Evolutionary conservation across 306 rosid species (phyloP), one percentile per base, ranked within the genome.

Genomic region (Myrica gale): DNA sequence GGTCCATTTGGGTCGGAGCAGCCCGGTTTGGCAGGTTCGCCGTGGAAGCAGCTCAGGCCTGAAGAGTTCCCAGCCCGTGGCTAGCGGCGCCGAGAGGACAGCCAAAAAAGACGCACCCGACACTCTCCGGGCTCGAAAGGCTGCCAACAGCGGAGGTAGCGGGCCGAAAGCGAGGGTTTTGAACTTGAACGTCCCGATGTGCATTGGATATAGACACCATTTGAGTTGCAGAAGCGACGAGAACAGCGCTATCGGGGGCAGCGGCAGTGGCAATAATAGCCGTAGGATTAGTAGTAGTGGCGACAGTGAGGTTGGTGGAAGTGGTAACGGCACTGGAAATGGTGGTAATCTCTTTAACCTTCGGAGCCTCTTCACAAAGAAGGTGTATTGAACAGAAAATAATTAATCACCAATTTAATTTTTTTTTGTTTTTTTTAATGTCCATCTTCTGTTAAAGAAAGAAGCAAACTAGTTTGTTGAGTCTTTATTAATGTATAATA

Each of bases 11-110:
- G 99, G 97, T 7, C 89, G 99, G 83, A 85, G 86, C 84, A 95
- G 99, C 66, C 98, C 99, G 3, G 97, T 95, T 5, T 92, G 97
- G 97, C 96, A 92, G 78, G 96, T 81, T 17, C 87, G 96, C 13
- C 97, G 97, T 0, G 81, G 82, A 1, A 75, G 78, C 1, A 75
- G 78, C 44, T 71, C 80, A 4, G 55, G 52, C 9, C 5, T 37
- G 5, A 91, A 84, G 76, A 83, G 60, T 79, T 16, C 86, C 12
- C 86, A 87, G 11, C 80, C 75, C 6, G 62, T 50, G 20, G 48
- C 72, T 32, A 60, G 65, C 8, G 82, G 73, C 41, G 69, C 76
- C 4, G 92, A 83, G 7, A 89, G 84, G 50, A 57, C 46, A 4
- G 32, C 68, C 16, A 84, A 77, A 68, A 89, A 26, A 21, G 96